Evolutionary conservation across 352 stramenopile genomes (phyloP).

Genomic region (Saprolegnia diclina): DNA sequence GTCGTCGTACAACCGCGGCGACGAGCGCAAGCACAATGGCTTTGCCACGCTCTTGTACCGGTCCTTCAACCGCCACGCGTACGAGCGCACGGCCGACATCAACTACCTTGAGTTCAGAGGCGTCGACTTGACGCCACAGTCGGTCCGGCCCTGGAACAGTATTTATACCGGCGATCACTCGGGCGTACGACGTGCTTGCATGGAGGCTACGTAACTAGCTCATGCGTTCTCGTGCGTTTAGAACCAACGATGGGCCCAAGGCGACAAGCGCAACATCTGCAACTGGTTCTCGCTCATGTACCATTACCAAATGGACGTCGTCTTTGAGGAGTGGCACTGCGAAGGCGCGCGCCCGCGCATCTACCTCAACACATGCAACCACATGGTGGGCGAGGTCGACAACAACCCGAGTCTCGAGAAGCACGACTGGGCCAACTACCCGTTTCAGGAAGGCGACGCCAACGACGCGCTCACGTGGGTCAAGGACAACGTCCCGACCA

Average conservation of each 20-base stretch:
- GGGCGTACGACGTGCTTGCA: conserved; percentile 30
- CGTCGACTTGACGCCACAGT: conserved; percentile 50
- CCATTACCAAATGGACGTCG: conserved; percentile 65
- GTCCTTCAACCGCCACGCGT: conserved; percentile 79
- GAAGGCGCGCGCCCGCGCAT: conserved; percentile 55
- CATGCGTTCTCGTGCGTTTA: not conserved
- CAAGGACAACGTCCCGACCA: conserved; percentile 76
- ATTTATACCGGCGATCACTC: conserved; percentile 71
- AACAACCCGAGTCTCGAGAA: conserved; percentile 72
- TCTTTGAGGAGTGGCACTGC: conserved; percentile 41
- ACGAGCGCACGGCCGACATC: conserved; percentile 85
- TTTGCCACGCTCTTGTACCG: conserved; percentile 74
- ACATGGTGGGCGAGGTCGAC: conserved; percentile 84
- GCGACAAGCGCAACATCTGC: conserved; percentile 71
- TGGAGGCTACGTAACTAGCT: not conserved
- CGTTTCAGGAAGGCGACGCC: conserved; percentile 59
- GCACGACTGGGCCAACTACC: conserved; percentile 77
- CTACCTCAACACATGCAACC: conserved; percentile 87
- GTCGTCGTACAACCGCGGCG: conserved; percentile 76
- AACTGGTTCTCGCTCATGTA: conserved; percentile 88
- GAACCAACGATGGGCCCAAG: conserved; percentile 72
- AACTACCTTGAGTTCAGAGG: conserved; percentile 85
- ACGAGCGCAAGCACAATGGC: conserved; percentile 64
- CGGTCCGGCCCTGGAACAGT: conserved; percentile 45
- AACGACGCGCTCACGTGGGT: conserved; percentile 73